phyloP scores from a whole-genome alignment of 31 red algal species.

The Bonnemaisonia californica region DNA sequence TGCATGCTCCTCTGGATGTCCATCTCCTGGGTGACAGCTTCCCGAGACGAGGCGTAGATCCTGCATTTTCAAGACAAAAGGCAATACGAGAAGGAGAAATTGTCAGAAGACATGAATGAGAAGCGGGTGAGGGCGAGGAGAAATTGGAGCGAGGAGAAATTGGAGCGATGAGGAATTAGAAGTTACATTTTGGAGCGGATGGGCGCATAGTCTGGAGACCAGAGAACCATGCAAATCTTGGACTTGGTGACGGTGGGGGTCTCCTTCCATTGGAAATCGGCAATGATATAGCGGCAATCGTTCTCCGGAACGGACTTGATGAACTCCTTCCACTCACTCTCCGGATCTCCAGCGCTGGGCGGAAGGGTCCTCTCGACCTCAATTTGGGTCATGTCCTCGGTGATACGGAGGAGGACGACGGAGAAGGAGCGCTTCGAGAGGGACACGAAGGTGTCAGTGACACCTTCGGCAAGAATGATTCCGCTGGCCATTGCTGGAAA shows the following conservation, averaged over 20 bases:
- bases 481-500: slow-evolving; percentile 53
- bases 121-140: background rate
- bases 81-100: background rate
- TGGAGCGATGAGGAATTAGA: no score
- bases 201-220: slow-evolving; percentile 65
- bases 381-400: slow-evolving; percentile 16
- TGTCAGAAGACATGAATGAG: background rate
- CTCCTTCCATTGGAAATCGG: slow-evolving; percentile 72
- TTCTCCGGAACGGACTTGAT: slow-evolving; percentile 38
- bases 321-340: slow-evolving; percentile 68
- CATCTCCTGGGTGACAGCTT: slow-evolving; percentile 45
- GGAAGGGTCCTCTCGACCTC: slow-evolving; percentile 54
- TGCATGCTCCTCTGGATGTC: slow-evolving; percentile 65
- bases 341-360: slow-evolving; percentile 11
- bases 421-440: slow-evolving; percentile 39
- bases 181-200: slow-evolving; percentile 76
- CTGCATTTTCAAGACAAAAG: background rate
- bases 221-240: slow-evolving; percentile 64
- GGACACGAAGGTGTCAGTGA: slow-evolving; percentile 10
- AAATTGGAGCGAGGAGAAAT: background rate
- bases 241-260: slow-evolving; percentile 55
- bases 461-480: slow-evolving; percentile 37
- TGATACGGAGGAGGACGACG: slow-evolving; percentile 37
- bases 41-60: slow-evolving; percentile 62
- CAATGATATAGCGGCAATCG: slow-evolving; percentile 67